Percentiles rank a stretch among this genome's conserved stretches.
phyloP scores from a whole-genome alignment of 768 basidiomycete genomes.

The Lentinula raphanica region DNA sequence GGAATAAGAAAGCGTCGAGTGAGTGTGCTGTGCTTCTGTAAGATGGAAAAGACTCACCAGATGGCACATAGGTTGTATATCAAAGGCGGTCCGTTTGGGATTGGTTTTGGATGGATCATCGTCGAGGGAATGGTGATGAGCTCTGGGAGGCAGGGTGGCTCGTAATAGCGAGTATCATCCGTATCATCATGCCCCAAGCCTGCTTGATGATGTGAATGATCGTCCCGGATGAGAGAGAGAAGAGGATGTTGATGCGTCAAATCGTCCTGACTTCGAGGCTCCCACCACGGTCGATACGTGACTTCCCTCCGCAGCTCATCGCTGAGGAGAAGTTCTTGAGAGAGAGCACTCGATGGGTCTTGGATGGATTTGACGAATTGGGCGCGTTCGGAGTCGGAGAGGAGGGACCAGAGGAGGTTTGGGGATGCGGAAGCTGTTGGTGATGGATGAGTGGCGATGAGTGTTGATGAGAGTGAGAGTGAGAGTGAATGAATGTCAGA shows the following conservation, averaged over 20 bases:
- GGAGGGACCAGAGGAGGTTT: constrained; percentile 54
- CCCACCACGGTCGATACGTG: constrained; percentile 71
- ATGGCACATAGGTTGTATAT: constrained; percentile 67
- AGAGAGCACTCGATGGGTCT: constrained; percentile 58
- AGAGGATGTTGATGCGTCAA: no score
- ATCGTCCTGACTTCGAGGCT: constrained; percentile 20
- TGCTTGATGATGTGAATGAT: no score
- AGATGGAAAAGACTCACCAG: constrained; percentile 42
- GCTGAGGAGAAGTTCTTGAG: constrained; percentile 54
- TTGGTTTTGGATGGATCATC: constrained; percentile 37
- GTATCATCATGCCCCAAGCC: no score
- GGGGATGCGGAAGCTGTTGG: constrained; percentile 37
- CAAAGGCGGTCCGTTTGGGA: constrained; percentile 36
- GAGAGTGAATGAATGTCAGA: no score
- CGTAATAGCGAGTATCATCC: constrained; percentile 28
- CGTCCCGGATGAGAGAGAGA: no score
- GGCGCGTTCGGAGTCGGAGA: constrained; percentile 54
- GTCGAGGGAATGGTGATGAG: constrained; percentile 42
- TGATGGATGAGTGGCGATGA: no score
- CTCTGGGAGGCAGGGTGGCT: constrained; percentile 25
- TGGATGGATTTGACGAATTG: constrained; percentile 55
- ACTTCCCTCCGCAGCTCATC: constrained; percentile 44
- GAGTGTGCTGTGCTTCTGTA: no score
- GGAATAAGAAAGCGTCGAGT: neutral
- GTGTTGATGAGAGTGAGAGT: no score